Evolutionary conservation across 768 basidiomycete species (phyloP).

Genomic region (Pisolithus sp.): DNA sequence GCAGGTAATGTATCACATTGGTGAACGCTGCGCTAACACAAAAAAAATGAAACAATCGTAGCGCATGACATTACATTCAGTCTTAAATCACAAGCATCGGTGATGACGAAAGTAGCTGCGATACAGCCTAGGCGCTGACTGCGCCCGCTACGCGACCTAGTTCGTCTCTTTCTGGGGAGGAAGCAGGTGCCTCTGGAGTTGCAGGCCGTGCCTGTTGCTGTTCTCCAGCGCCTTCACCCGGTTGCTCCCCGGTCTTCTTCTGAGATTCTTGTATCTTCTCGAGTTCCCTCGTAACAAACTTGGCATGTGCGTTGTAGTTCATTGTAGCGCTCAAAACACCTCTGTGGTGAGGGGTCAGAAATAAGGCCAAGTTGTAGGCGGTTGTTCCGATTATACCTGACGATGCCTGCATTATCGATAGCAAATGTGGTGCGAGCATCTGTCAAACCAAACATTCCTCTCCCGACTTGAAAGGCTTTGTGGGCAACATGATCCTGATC

Average conservation of each 20-base stretch:
- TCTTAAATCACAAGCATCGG: not conserved
- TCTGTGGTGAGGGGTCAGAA: slow-evolving; percentile 23
- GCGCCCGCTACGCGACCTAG: slow-evolving; percentile 17
- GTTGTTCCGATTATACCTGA: slow-evolving; percentile 39
- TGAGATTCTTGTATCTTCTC: slow-evolving; percentile 34
- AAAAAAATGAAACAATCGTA: not conserved
- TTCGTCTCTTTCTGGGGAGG: slow-evolving; percentile 10
- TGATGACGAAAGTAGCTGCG: not conserved
- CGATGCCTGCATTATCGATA: slow-evolving; percentile 63
- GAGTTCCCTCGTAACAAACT: slow-evolving; percentile 67
- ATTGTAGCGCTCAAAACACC: slow-evolving; percentile 55
- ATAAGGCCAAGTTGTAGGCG: slow-evolving; percentile 2
- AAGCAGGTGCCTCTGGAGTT: slow-evolving; percentile 4
- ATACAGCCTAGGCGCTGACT: slow-evolving; percentile 11
- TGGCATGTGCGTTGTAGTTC: slow-evolving; percentile 58
- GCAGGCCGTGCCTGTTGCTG: not conserved
- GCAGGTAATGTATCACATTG: no score
- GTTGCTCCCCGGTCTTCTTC: not conserved
- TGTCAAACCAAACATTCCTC: slow-evolving; percentile 58
- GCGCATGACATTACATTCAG: not conserved
- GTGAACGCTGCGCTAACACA: no score
- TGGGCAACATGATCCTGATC: slow-evolving; percentile 58
- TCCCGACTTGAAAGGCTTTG: slow-evolving; percentile 61
- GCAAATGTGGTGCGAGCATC: slow-evolving; percentile 69
- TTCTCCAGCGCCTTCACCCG: not conserved